Base-by-base conservation (phyloP, 805 yeast species). In the Candida sanyiensis region DNA sequence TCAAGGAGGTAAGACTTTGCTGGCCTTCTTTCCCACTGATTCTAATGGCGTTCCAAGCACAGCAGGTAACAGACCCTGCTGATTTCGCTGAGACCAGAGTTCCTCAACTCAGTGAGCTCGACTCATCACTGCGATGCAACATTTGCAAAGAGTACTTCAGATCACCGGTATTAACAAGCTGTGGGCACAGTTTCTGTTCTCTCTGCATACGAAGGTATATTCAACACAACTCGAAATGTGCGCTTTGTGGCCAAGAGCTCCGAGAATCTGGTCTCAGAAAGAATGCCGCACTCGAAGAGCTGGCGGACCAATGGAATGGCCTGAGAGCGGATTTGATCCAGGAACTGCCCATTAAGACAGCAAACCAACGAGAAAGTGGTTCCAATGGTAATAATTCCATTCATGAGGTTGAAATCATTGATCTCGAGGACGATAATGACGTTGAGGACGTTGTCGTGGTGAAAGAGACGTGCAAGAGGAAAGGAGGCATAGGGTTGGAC, bases 121-220 rank as follows among this genome's bases (percentile, higher is more conserved):
- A 89, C 46, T 68, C 86, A 2, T 64, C 80, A 19, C 64, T 87
- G 36, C 57, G 95, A 52, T 89, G 97, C 56, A 88, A 83, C 50
- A 83, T 89, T 8, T 89, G 97, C 59, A 85, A 88, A 51, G 96
- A 87, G 44, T 75, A 82, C 46, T 66, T 84, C 39, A 70, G 63
- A 23, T 83, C 89, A 1, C 96, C 97, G 1, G 85, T 86, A 26
- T 62, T 83, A 30, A 84, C 96, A 1, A 72, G 81, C 2, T 89
- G 97, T 64, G 81, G 84, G 26, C 97, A 89, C 58, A 80, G 89
- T 1, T 89, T 87, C 57, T 89, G 97, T 59, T 85, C 95, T 0
- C 69, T 79, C 11, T 89, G 97, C 57, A 83, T 89, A 21, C 67
- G 96, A 42, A 74, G 82, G 45, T 76, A 81, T 46, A 61, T 89